Conservation (phyloP, 345 rosid species). For the Eucalyptus decipiens region DNA sequence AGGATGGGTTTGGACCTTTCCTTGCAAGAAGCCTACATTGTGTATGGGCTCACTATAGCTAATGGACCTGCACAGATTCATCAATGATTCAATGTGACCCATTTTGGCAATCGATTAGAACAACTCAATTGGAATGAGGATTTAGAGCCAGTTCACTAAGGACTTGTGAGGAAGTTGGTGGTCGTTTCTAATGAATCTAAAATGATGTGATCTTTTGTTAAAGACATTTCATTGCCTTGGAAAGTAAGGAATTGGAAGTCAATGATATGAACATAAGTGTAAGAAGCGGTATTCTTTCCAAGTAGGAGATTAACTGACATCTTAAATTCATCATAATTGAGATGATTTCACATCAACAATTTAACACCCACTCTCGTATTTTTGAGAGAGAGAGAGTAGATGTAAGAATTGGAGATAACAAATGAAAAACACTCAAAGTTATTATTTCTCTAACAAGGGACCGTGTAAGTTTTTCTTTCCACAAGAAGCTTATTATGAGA, state of each 20-base stretch:
- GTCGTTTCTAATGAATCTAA: neutral
- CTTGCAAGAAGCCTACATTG: neutral
- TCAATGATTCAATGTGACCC: neutral
- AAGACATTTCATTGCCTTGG: neutral
- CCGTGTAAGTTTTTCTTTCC: neutral
- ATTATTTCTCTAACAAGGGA: neutral
- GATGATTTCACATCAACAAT: neutral
- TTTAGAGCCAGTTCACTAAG: neutral
- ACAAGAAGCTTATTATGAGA: neutral
- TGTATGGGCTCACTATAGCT: neutral
- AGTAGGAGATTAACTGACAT: neutral
- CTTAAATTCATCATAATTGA: neutral
- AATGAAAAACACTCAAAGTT: neutral
- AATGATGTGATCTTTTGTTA: neutral
- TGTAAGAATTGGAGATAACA: neutral
- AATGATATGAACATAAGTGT: neutral
- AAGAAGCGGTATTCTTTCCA: neutral
- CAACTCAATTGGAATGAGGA: neutral
- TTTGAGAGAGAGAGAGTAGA: neutral
- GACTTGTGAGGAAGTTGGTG: neutral
- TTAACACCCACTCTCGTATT: neutral
- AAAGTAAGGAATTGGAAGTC: neutral
- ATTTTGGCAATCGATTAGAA: neutral
- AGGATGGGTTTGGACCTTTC: neutral
- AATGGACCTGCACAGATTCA: neutral